These are phyloP conservation scores for Colletotrichum tofieldiae DNA, from an alignment of 2,329 filamentous ascomycete genomes.

Conservation along the genomic window DNA sequence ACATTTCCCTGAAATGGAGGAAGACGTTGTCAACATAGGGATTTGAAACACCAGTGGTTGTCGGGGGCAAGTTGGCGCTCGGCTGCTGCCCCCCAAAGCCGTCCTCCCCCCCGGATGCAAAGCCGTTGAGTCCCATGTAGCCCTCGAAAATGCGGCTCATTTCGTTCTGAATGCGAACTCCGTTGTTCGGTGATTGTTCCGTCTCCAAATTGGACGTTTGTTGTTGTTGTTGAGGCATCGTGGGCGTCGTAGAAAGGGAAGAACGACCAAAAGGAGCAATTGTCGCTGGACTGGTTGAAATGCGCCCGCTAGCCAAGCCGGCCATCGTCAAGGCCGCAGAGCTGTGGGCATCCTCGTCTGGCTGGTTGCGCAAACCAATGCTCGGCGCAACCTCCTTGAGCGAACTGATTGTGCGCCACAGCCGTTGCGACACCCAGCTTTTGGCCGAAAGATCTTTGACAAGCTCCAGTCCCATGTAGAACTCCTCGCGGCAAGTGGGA, in stretches of 20 bases:
- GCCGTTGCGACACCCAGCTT: slow-evolving; percentile 79
- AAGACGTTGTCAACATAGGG: slow-evolving; percentile 52
- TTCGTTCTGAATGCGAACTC: slow-evolving; percentile 66
- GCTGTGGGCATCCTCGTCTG: slow-evolving; percentile 65
- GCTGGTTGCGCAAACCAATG: slow-evolving; percentile 71
- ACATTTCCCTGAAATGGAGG: slow-evolving; percentile 56
- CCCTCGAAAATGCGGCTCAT: slow-evolving; percentile 65
- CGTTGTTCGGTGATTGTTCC: slow-evolving; percentile 54
- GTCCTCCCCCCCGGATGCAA: slow-evolving; percentile 51
- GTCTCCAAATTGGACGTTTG: slow-evolving; percentile 26
- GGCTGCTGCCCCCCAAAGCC: slow-evolving; percentile 44
- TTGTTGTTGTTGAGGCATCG: slow-evolving; percentile 37
- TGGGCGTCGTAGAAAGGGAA: slow-evolving; percentile 45
- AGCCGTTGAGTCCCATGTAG: slow-evolving; percentile 56
- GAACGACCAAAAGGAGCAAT: slow-evolving; percentile 50
- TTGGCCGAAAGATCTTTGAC: slow-evolving; percentile 81
- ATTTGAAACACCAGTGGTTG: slow-evolving; percentile 44
- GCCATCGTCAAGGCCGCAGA: slow-evolving; percentile 70
- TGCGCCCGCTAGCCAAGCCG: slow-evolving; percentile 63
- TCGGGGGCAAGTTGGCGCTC: slow-evolving; percentile 45
- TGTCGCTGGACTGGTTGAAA: slow-evolving; percentile 43
- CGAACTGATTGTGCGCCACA: slow-evolving; percentile 81
- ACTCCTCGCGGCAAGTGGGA: slow-evolving; percentile 78
- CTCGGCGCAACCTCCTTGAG: slow-evolving; percentile 81
- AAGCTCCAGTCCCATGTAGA: slow-evolving; percentile 83